These are phyloP conservation scores for Chaetoceros tenuissimus DNA, from an alignment of 108 stramenopile genomes.

Conservation along the genomic window DNA sequence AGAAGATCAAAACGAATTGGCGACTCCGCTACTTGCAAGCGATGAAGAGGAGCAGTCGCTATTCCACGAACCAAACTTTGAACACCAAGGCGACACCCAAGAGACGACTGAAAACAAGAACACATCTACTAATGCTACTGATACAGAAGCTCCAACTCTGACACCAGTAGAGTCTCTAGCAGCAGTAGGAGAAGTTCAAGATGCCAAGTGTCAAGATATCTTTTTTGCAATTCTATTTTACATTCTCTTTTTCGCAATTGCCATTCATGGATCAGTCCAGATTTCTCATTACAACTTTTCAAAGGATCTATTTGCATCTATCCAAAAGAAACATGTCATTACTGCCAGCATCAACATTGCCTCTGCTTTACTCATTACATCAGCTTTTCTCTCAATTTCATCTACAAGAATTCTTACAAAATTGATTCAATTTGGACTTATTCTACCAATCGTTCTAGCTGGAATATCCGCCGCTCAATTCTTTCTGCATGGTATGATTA, in stretches of 20 bases:
- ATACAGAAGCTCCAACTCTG: no score
- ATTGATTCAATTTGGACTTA: neutral
- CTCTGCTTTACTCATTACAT: neutral
- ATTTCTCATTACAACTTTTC: neutral
- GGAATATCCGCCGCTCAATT: neutral
- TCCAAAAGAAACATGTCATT: neutral
- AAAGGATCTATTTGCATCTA: neutral
- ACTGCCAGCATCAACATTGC: neutral
- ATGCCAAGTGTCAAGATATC: constrained; percentile 8
- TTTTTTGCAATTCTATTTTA: constrained; percentile 22
- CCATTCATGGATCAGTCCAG: constrained; percentile 1
- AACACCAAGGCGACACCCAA: no score
- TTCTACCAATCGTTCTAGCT: constrained; percentile 2
- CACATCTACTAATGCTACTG: no score
- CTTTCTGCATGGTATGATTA: constrained; percentile 15
- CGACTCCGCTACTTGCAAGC: no score
- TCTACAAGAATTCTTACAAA: neutral
- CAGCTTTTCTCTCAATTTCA: neutral
- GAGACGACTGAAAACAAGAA: no score
- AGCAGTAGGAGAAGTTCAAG: neutral
- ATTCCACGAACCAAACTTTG: no score
- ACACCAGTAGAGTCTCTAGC: no score
- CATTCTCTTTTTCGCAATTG: constrained; percentile 5
- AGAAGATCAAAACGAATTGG: no score
- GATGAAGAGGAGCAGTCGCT: no score